Conservation (phyloP, 371 early-diverging fungal genomes). For the Sporodiniella umbellata region DNA sequence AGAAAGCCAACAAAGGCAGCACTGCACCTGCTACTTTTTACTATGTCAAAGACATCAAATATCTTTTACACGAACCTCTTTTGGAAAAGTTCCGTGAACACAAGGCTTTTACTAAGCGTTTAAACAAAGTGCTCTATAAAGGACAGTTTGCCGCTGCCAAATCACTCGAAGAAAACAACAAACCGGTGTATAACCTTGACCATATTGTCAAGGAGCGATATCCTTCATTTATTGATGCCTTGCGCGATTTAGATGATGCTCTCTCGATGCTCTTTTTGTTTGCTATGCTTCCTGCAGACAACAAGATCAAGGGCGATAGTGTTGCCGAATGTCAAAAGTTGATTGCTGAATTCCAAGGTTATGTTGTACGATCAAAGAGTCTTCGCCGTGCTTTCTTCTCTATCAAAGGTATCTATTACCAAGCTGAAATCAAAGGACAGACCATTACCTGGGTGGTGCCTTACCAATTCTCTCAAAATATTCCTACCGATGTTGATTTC, state of each 20-base stretch:
- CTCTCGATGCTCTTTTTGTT: slow-evolving; percentile 93
- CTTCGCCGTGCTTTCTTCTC: slow-evolving; percentile 90
- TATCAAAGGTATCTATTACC: slow-evolving; percentile 98
- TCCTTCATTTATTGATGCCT: slow-evolving; percentile 91
- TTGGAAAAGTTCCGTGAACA: slow-evolving; percentile 88
- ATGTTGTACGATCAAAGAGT: slow-evolving; percentile 74
- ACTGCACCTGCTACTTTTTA: slow-evolving; percentile 89
- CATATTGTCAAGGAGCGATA: slow-evolving; percentile 95
- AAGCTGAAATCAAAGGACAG: slow-evolving; percentile 94
- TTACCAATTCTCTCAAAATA: slow-evolving; percentile 86
- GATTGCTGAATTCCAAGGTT: slow-evolving; percentile 89
- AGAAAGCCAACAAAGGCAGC: slow-evolving; percentile 92
- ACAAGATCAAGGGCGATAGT: slow-evolving; percentile 57
- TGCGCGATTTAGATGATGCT: slow-evolving; percentile 95
- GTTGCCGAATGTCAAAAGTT: slow-evolving; percentile 80
- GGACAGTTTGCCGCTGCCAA: slow-evolving; percentile 75
- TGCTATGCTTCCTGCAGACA: slow-evolving; percentile 80
- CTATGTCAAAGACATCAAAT: slow-evolving; percentile 93
- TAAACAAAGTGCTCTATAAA: slow-evolving; percentile 83
- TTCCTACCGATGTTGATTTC: slow-evolving; percentile 95
- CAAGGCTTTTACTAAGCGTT: slow-evolving; percentile 80
- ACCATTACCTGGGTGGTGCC: slow-evolving; percentile 95
- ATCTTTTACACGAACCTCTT: slow-evolving; percentile 90
- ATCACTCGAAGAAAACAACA: slow-evolving; percentile 63
- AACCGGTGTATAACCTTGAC: slow-evolving; percentile 83